phyloP scores from a whole-genome alignment of 441 rosid species.

The Mallotus japonicus region DNA sequence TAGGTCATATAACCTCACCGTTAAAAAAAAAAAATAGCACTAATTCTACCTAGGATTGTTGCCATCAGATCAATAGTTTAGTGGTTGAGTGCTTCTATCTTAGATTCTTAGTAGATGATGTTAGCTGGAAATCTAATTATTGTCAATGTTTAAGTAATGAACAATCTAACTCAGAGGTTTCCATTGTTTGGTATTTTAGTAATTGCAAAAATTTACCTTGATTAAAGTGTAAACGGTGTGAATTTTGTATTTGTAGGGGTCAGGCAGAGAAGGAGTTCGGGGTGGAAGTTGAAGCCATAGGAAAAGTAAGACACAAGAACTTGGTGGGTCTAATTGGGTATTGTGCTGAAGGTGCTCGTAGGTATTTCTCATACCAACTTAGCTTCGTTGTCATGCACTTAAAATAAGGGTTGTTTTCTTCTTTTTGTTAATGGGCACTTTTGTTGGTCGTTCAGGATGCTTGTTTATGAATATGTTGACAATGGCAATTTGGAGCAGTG shows the following conservation, averaged over 20 bases:
- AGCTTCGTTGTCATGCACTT: constrained; percentile 3
- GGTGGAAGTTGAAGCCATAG: constrained; percentile 95
- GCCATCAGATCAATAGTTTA: too few relatives aligned
- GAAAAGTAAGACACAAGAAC: constrained; percentile 92
- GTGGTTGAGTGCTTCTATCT: too few relatives aligned
- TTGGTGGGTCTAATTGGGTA: constrained; percentile 90
- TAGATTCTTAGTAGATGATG: too few relatives aligned
- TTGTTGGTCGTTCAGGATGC: constrained; percentile 57
- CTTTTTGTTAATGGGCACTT: background rate
- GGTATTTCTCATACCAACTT: constrained; percentile 36
- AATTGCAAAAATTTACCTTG: background rate
- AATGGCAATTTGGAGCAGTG: constrained; percentile 98
- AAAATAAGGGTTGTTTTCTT: background rate
- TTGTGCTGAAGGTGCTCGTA: constrained; percentile 80
- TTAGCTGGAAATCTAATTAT: too few relatives aligned
- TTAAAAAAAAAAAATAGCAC: too few relatives aligned
- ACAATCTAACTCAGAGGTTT: background rate
- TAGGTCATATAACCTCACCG: too few relatives aligned
- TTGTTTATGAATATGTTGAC: constrained; percentile 84
- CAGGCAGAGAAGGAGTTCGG: constrained; percentile 96
- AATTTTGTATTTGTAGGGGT: constrained; percentile 48
- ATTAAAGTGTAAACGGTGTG: constrained; percentile 4
- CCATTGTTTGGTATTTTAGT: background rate
- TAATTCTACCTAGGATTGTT: too few relatives aligned
- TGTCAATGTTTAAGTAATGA: background rate